A percentile compares a stretch with the other conserved stretches of the same genome.
These are phyloP conservation scores for Beta vulgaris DNA, from an alignment of 148 eudicot genomes.

Conservation along the genomic window DNA sequence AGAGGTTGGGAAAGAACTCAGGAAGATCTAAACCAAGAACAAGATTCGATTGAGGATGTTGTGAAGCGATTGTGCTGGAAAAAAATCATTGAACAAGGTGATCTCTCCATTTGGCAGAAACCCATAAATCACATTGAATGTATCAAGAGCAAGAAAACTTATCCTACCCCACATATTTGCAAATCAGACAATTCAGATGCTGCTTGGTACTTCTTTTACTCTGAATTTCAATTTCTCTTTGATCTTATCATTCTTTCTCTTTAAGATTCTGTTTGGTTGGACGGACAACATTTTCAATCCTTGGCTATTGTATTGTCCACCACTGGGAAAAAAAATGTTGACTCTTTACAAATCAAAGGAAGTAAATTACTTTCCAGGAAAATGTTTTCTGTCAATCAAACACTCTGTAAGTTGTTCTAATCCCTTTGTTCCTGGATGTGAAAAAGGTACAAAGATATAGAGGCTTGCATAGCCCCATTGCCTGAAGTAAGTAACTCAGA, in stretches of 20 bases:
- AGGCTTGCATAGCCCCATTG: constrained; percentile 79
- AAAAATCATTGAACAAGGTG: constrained; percentile 72
- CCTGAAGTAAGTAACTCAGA: constrained; percentile 63
- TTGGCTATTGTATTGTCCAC: too few relatives aligned
- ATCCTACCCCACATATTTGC: constrained; percentile 61
- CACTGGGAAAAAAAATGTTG: too few relatives aligned
- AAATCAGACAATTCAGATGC: constrained; percentile 63
- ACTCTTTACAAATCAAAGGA: too few relatives aligned
- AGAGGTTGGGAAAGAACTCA: constrained; percentile 89
- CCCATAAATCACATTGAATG: constrained; percentile 80
- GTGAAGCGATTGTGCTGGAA: constrained; percentile 78
- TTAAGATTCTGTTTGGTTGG: too few relatives aligned
- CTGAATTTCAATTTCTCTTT: neutral
- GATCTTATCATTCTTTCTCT: neutral
- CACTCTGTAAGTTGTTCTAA: neutral
- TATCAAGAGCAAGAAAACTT: constrained; percentile 35
- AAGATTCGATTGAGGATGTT: constrained; percentile 73
- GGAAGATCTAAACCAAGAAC: constrained; percentile 86
- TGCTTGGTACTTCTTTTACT: constrained; percentile 49
- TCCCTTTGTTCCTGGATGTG: neutral
- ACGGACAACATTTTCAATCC: too few relatives aligned
- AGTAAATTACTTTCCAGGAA: too few relatives aligned
- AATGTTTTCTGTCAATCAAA: too few relatives aligned
- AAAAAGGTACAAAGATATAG: constrained; percentile 73
- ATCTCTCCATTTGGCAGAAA: constrained; percentile 84